A percentile compares a stretch with the other conserved stretches of the same genome.
These are phyloP conservation scores for Ogataea nakhonphanomensis DNA, from an alignment of 805 yeast species.

Conservation along the genomic window DNA sequence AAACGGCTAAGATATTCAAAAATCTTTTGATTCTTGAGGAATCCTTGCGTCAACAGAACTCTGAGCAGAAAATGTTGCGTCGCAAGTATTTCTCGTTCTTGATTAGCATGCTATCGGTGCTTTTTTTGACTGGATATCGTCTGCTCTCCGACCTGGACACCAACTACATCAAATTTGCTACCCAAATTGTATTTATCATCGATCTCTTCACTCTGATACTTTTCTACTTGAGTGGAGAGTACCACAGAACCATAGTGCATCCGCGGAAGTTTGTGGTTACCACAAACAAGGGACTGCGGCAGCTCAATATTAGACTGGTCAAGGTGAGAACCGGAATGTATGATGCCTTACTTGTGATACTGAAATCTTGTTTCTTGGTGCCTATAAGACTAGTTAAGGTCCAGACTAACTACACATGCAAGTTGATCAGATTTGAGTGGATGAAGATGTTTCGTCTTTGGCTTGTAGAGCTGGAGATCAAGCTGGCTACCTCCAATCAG, in stretches of 20 bases:
- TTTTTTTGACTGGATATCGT: conserved; percentile 35
- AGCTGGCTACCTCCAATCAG: conserved; percentile 39
- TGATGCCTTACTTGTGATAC: conserved; percentile 29
- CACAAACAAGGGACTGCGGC: conserved; percentile 88
- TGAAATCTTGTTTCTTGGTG: conserved; percentile 15
- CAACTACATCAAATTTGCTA: conserved; percentile 37
- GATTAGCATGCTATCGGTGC: conserved; percentile 39
- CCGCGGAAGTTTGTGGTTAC: conserved; percentile 76
- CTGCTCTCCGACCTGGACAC: conserved; percentile 24
- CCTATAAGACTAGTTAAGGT: conserved; percentile 17
- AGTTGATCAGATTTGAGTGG: conserved; percentile 6
- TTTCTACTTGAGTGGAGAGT: conserved; percentile 87
- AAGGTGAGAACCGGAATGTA: conserved; percentile 45
- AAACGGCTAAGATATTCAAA: conserved; percentile 68
- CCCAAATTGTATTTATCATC: conserved; percentile 58
- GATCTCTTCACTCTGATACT: conserved; percentile 65
- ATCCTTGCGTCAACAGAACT: conserved; percentile 74
- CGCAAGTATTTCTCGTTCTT: conserved; percentile 57
- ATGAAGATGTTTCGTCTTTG: conserved; percentile 20
- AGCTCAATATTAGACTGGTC: conserved; percentile 74
- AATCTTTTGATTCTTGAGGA: conserved; percentile 84
- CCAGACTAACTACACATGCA: conserved; percentile 8
- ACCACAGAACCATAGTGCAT: conserved; percentile 74
- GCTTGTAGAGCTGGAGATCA: conserved; percentile 25
- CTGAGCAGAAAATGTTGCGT: conserved; percentile 65